Conservation (phyloP, 1,284 basidiomycete genomes). For the Vanrija humicola region DNA sequence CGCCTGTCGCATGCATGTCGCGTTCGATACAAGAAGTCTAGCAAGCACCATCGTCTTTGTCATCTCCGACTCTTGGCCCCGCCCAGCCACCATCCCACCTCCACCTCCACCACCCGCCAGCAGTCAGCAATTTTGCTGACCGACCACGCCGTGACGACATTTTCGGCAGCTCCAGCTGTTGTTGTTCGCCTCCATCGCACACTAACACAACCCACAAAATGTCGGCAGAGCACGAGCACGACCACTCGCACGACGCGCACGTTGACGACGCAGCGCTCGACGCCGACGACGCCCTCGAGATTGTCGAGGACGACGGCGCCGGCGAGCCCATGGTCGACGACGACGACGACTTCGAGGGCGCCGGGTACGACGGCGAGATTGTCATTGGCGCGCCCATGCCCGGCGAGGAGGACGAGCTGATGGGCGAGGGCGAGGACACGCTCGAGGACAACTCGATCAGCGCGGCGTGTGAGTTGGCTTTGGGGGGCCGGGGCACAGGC, state of each 20-base stretch:
- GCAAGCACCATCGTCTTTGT: too few species aligned
- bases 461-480: neutral
- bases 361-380: slow-evolving; percentile 49
- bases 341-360: slow-evolving; percentile 54
- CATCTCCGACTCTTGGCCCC: too few species aligned
- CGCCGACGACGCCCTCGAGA: slow-evolving; percentile 46
- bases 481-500: neutral
- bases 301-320: slow-evolving; percentile 59
- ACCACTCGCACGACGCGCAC: slow-evolving; percentile 8
- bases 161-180: too few species aligned
- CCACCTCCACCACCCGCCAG: too few species aligned
- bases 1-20: too few species aligned
- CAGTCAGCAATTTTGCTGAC: too few species aligned
- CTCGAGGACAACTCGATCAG: slow-evolving; percentile 8
- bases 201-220: neutral
- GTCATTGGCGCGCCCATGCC: slow-evolving; percentile 45
- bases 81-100: too few species aligned
- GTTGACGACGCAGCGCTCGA: slow-evolving; percentile 40
- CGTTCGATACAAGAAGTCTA: too few species aligned
- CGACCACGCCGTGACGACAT: too few species aligned
- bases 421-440: slow-evolving; percentile 14
- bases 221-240: slow-evolving; percentile 1
- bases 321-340: slow-evolving; percentile 56
- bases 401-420: slow-evolving; percentile 30
- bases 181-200: neutral